Evolutionary conservation across 1,139 yeast species (phyloP).

Genomic region (Scheffersomyces insectosa): DNA sequence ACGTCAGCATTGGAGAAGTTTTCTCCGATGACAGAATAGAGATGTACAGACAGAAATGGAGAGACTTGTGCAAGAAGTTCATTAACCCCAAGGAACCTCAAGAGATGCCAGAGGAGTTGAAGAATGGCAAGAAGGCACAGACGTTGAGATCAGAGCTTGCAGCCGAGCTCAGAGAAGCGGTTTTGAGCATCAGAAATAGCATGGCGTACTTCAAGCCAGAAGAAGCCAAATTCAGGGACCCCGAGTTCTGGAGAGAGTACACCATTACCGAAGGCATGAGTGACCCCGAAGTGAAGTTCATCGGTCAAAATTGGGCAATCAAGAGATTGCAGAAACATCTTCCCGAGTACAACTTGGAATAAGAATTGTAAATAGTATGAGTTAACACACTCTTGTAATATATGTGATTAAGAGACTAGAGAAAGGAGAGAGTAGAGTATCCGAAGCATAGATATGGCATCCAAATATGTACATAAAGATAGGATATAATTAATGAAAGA

Average conservation of each 20-base stretch:
- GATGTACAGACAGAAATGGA: slow-evolving; percentile 68
- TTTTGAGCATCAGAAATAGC: slow-evolving; percentile 55
- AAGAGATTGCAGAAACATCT: slow-evolving; percentile 63
- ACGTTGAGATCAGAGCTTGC: slow-evolving; percentile 70
- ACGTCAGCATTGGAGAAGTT: slow-evolving; percentile 72
- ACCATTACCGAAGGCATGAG: slow-evolving; percentile 65
- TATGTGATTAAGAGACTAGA: no score
- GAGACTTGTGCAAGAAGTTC: slow-evolving; percentile 54
- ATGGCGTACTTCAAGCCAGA: slow-evolving; percentile 50
- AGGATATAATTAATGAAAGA: no score
- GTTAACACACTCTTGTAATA: not conserved
- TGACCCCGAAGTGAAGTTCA: slow-evolving; percentile 66
- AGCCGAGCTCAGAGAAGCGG: slow-evolving; percentile 61
- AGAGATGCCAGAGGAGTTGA: slow-evolving; percentile 64
- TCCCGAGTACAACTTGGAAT: slow-evolving; percentile 32
- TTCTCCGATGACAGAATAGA: slow-evolving; percentile 63
- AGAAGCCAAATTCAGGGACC: slow-evolving; percentile 60
- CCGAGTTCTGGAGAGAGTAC: slow-evolving; percentile 70
- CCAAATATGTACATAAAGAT: no score
- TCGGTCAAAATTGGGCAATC: slow-evolving; percentile 81
- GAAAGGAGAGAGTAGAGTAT: slow-evolving; percentile 1
- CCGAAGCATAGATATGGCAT: no score
- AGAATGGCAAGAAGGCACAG: slow-evolving; percentile 62
- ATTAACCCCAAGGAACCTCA: slow-evolving; percentile 49
- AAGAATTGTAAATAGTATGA: slow-evolving; percentile 13